Conservation (phyloP, 768 basidiomycete species). For the Galerina sulciceps region DNA sequence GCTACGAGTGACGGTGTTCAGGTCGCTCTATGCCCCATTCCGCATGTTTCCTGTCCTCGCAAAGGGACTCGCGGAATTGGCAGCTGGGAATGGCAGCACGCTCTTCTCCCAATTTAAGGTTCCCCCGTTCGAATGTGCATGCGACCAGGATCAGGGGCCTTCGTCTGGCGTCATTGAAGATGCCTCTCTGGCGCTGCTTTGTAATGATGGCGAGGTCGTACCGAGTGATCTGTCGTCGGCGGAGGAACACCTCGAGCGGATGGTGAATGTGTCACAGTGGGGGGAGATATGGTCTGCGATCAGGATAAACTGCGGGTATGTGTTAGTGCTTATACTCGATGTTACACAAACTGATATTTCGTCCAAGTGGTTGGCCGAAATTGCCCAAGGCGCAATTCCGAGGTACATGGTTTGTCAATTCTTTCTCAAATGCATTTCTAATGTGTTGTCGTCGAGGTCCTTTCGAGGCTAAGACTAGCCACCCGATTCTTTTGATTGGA, state of each 20-base stretch:
- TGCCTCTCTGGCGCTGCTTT: conserved; percentile 32
- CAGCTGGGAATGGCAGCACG: conserved; percentile 29
- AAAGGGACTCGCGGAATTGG: conserved; percentile 36
- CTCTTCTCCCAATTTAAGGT: conserved; percentile 19
- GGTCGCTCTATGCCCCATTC: conserved; percentile 36
- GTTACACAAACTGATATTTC: not conserved
- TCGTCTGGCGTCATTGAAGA: too few relatives aligned
- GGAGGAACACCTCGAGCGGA: conserved; percentile 35
- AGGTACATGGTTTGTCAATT: conserved; percentile 4
- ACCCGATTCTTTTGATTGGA: conserved; percentile 42
- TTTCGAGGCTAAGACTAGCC: conserved; percentile 40
- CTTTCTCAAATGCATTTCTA: not conserved
- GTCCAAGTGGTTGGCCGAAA: conserved; percentile 31
- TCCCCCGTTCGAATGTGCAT: not conserved
- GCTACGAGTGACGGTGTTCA: conserved; percentile 33
- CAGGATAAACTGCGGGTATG: conserved; percentile 34
- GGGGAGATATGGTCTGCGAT: conserved; percentile 36
- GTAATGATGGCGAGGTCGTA: conserved; percentile 39
- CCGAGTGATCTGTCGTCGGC: conserved; percentile 29
- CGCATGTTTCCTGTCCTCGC: conserved; percentile 35
- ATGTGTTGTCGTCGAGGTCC: conserved; percentile 27
- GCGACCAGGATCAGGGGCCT: not conserved
- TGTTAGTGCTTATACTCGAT: not conserved
- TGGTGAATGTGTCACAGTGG: conserved; percentile 30
- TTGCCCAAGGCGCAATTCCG: conserved; percentile 27